These are phyloP conservation scores for Euphorbia pulcherrima DNA, from an alignment of 345 rosid genomes.

Conservation along the genomic window DNA sequence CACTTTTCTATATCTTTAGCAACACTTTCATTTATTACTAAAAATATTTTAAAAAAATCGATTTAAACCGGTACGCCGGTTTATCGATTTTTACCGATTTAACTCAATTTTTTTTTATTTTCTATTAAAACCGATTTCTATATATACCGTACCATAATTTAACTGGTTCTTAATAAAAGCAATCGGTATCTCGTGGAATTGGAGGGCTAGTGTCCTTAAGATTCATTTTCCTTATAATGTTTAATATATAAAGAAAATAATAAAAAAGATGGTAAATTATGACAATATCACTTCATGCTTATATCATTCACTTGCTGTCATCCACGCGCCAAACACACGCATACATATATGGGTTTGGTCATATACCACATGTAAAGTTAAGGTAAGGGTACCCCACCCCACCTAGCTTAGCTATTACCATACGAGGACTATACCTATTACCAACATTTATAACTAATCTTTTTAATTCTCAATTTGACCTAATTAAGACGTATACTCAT, in stretches of 20 bases:
- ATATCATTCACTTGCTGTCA: conserved; percentile 49
- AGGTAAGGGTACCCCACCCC: conserved; percentile 11
- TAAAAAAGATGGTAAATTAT: background rate
- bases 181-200: conserved; percentile 10
- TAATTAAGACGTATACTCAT: too few species aligned
- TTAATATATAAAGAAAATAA: background rate
- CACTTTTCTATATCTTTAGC: too few species aligned
- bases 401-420: background rate
- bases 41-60: too few species aligned
- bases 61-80: too few species aligned
- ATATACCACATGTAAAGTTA: conserved; percentile 31
- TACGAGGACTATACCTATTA: background rate
- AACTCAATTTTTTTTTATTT: too few species aligned
- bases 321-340: conserved; percentile 47
- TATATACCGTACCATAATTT: too few species aligned
- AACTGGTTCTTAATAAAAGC: too few species aligned
- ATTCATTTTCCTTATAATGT: background rate
- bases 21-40: too few species aligned
- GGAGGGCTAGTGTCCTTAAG: conserved; percentile 3
- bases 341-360: conserved; percentile 43
- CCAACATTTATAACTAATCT: background rate
- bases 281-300: conserved; percentile 53
- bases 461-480: background rate
- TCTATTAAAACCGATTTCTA: too few species aligned
- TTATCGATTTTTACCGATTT: too few species aligned